These are phyloP conservation scores for Coffea humblotiana DNA, from an alignment of 305 asterid species.

Conservation along the genomic window DNA sequence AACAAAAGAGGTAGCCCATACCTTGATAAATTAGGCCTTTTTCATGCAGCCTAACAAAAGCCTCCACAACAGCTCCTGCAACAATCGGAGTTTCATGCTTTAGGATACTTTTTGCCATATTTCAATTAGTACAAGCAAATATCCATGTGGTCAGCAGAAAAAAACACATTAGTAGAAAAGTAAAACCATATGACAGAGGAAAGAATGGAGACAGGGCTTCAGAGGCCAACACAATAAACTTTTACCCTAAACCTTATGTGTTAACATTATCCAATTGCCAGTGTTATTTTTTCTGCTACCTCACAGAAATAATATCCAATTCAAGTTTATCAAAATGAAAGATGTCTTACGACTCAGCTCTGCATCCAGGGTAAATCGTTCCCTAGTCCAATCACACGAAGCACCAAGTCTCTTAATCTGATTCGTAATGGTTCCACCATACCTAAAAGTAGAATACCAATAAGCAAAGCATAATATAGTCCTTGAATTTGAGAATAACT, in stretches of 20 bases:
- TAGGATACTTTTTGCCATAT: neutral
- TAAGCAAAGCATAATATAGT: conserved; percentile 13
- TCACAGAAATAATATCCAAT: conserved; percentile 31
- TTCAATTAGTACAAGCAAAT: neutral
- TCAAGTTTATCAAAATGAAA: conserved; percentile 47
- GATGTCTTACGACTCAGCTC: conserved; percentile 95
- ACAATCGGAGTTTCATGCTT: conserved; percentile 20
- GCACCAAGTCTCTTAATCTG: conserved; percentile 99
- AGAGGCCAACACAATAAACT: neutral
- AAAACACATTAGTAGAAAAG: neutral
- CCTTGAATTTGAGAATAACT: neutral
- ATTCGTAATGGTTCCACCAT: conserved; percentile 94
- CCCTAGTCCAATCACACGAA: conserved; percentile 99
- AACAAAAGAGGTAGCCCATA: conserved; percentile 24
- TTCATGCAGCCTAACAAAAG: conserved; percentile 94
- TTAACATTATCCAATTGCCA: conserved; percentile 11
- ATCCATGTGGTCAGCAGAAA: neutral
- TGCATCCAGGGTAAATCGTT: conserved; percentile 85
- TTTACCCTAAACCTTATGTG: neutral
- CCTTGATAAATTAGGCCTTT: conserved; percentile 98
- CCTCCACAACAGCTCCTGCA: conserved; percentile 94
- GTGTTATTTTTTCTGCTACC: neutral
- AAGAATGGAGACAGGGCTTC: neutral
- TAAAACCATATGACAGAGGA: neutral
- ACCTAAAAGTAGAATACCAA: conserved; percentile 53